Base-by-base conservation (phyloP, 306 rosid species). In the Rubus idaeus region DNA sequence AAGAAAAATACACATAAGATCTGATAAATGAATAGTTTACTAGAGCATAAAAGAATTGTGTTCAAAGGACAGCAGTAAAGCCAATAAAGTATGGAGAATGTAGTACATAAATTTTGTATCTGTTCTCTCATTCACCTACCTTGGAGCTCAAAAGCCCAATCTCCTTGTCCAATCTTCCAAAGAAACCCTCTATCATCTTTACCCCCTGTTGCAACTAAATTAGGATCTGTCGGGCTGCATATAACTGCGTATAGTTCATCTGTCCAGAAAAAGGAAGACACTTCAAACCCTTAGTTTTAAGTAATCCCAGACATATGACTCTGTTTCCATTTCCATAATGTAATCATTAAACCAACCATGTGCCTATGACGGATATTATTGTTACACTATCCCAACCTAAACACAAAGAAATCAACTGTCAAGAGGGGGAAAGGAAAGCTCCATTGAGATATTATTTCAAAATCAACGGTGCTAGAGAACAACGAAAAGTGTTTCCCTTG, bases 171-270 rank as follows among this genome's bases (percentile, higher is more conserved):
- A 77, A 92, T 88, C 84, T 60, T 88, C 98, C 98, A 95, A 68
- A 95, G 88, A 89, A 90, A 95, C 42, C 96, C 98, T 79, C 50
- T 87, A 74, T 95, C 96, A 83, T 95, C 97, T 61, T 93, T 81
- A 60, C 96, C 96, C 49, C 98, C 98, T 3, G 97, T 90, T 10
- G 95, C 96, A 77, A 95, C 98, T 82, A 95, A 83, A 12, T 77
- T 47, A 4, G 78, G 69, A 71, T 92, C 96, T 8, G 81, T 83
- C 45, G 98, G 97, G 89, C 93, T 90, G 86, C 97, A 95, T 13
- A 87, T 76, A 83, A 87, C 96, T 0, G 96, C 40, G 71, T 92
- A 95, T 60, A 95, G 70, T 70, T 95, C 98, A 73, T 87, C 98
- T 94, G 83, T 37, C 18, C 75, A 71, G 40, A 46, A 52, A 77